Base-by-base conservation (phyloP, 2,329 filamentous ascomycete species). In the Moelleriella libera region DNA sequence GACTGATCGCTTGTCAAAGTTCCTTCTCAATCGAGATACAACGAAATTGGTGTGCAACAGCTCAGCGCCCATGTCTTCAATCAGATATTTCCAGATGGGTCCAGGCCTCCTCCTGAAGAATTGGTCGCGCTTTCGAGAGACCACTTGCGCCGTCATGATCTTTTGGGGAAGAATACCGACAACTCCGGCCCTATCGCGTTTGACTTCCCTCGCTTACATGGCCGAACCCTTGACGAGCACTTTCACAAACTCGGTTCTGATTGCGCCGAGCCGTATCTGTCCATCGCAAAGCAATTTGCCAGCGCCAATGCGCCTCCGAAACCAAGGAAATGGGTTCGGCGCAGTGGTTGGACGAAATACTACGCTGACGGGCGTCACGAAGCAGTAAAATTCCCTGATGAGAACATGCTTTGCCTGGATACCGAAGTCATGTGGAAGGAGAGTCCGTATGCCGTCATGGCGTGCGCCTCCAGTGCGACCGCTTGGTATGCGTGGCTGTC, bases 401-500 rank as follows among this genome's bases (percentile, higher is more conserved):
- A 92, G 60, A 68, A 76, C 4, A 82, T 90, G 73, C 70, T 97
- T 47, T 89, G 85, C 39, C 98, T 98, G 57, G 92, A 98, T 65
- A 94, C 89, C 1, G 92, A 98, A 65, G 89, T 96, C 44, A 82
- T 98, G 83, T 98, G 83, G 77, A 94, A 94, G 61, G 80, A 92
- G 60, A 90, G 83, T 54, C 82, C 85, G 0, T 98, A 88, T 63
- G 88, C 94, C 0, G 88, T 95, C 49, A 97, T 98, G 88, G 92
- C 94, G 28, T 97, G 90, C 61, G 92, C 94, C 11, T 85, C 82
- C 14, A 88, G 88, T 55, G 82, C 87, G 1, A 89, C 81, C 3
- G 82, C 88, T 31, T 98, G 94, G 94, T 98, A 98, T 67, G 87
- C 83, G 1, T 98, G 92, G 92, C 65, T 98, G 47, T 98, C 92